Conservation (phyloP, 441 rosid genomes). For the Macaranga tanarius region DNA sequence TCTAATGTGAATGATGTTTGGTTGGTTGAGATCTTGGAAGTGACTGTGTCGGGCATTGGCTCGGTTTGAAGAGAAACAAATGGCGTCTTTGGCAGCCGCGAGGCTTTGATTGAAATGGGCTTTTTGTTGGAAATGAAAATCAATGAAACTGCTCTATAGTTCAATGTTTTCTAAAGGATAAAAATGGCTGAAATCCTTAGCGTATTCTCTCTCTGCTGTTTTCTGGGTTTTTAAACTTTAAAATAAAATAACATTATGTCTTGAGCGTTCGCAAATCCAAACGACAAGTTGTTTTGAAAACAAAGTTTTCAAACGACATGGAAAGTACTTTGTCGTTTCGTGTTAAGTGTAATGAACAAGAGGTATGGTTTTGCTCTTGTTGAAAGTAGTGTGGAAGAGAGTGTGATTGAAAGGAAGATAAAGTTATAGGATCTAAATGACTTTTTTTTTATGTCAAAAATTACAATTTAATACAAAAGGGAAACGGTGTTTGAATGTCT, state of each 20-base stretch:
- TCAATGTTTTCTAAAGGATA: not conserved
- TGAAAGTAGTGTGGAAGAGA: no score
- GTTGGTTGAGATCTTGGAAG: constrained; percentile 27
- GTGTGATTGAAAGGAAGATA: no score
- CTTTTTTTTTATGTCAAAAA: no score
- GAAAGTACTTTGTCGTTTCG: no score
- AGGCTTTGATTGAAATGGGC: not conserved
- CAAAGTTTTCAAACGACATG: no score
- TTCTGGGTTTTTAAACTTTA: not conserved
- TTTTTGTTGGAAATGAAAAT: not conserved
- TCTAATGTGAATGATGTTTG: constrained; percentile 42
- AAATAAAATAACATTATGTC: not conserved
- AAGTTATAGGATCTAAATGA: no score
- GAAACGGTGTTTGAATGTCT: no score
- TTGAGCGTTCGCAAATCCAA: not conserved
- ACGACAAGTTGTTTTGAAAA: not conserved
- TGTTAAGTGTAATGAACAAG: no score
- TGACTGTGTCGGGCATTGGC: constrained; percentile 15
- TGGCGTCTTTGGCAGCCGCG: constrained; percentile 5
- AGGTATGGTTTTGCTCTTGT: no score
- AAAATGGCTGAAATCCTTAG: not conserved
- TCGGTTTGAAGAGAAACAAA: constrained; percentile 30
- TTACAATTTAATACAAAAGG: no score
- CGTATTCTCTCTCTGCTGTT: not conserved
- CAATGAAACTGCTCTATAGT: not conserved